A percentile compares a stretch with the other conserved stretches of the same genome.
These are phyloP conservation scores for Lactuca sativa DNA, from an alignment of 129 eudicot species.

Conservation along the genomic window DNA sequence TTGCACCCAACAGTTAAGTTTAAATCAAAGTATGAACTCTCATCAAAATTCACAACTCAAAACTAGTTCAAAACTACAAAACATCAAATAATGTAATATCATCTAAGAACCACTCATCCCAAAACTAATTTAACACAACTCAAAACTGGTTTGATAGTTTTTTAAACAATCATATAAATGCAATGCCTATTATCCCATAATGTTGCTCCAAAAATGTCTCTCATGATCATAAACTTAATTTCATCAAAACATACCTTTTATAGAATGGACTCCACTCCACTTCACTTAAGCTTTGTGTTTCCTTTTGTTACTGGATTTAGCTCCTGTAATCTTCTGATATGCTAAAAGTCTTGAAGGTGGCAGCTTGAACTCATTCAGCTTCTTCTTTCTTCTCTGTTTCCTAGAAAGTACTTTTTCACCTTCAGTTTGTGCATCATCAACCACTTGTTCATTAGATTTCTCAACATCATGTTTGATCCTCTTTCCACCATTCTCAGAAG, in stretches of 20 bases:
- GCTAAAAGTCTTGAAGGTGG: conserved; percentile 59
- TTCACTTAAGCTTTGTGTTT: conserved; percentile 32
- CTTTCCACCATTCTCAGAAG: conserved; percentile 27
- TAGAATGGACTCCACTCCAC: background rate
- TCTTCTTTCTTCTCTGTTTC: conserved; percentile 46
- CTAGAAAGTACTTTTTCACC: conserved; percentile 44
- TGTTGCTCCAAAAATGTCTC: conserved; percentile 5
- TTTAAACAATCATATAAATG: no score
- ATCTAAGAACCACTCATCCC: background rate
- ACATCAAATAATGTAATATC: no score
- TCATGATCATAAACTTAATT: background rate
- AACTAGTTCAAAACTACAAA: no score
- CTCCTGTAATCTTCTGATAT: conserved; percentile 45
- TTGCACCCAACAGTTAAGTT: background rate
- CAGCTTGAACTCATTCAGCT: conserved; percentile 43
- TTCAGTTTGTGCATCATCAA: conserved; percentile 29
- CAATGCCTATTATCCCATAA: background rate
- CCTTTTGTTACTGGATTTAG: conserved; percentile 54
- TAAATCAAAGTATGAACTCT: no score
- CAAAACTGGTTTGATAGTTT: conserved; percentile 14
- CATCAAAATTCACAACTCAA: no score
- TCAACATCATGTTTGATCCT: conserved; percentile 19
- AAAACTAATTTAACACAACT: conserved; percentile 4
- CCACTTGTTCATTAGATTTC: conserved; percentile 17
- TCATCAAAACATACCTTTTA: conserved; percentile 20